Conservation (phyloP, 306 rosid species). For the Malus orientalis region DNA sequence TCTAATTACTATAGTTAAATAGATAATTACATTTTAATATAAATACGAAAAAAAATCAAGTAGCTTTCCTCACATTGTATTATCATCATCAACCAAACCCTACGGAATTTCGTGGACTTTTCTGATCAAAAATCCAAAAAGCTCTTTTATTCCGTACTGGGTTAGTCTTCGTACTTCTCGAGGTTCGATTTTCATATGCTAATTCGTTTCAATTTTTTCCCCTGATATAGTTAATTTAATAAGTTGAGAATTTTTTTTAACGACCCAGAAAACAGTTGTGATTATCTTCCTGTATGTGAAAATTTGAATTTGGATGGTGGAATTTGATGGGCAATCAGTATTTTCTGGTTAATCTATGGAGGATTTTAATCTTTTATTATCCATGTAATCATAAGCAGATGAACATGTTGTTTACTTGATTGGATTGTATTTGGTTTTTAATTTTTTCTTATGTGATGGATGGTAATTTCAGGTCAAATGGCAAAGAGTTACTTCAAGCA, state of each 20-base stretch:
- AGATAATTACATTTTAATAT: neutral
- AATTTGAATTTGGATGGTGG: neutral
- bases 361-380: neutral
- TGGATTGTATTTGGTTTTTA: neutral
- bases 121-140: slow-evolving; percentile 31
- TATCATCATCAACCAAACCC: slow-evolving; percentile 25
- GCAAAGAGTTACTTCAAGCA: slow-evolving; percentile 95
- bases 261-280: neutral
- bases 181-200: slow-evolving; percentile 14
- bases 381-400: neutral
- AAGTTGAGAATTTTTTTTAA: neutral
- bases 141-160: slow-evolving; percentile 7
- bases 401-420: neutral
- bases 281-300: neutral
- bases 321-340: neutral
- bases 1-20: neutral
- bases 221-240: neutral
- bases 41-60: neutral
- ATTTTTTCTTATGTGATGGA: neutral
- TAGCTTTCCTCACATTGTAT: neutral
- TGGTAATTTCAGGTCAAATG: slow-evolving; percentile 57
- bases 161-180: neutral
- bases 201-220: neutral
- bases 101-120: slow-evolving; percentile 18
- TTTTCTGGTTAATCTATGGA: no score